Base-by-base conservation (phyloP, 495 filamentous ascomycete genomes). In the Tetracladium setigerum region DNA sequence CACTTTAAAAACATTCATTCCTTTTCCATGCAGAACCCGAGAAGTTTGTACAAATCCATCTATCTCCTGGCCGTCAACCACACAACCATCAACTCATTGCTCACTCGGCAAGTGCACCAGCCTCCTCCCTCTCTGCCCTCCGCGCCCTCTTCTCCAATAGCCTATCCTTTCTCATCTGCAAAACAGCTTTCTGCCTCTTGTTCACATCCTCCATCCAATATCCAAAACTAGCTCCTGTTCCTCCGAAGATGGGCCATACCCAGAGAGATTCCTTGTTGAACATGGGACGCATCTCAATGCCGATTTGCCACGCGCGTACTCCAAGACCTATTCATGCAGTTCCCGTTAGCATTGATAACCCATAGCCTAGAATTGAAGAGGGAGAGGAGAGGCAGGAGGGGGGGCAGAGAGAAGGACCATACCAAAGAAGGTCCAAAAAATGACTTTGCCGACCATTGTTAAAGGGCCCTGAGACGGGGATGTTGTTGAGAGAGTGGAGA, bases 401-500 rank as follows among this genome's bases (percentile, higher is more conserved):
- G 35, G 36, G 44, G 44, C 19, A 44, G 22, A 44, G 37, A 14
- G 36, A 14, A 44, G 44, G 49, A 50, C 69, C 73, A 60, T 83
- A 98, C 92, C 92, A 81, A 97, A 95, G 78, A 86, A 84, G 60
- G 79, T 78, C 92, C 92, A 98, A 80, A 96, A 95, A 67, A 95
- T 67, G 67, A 95, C 77, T 72, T 89, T 88, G 74, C 58, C 55
- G 44, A 79, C 72, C 74, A 78, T 77, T 64, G 60, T 68, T 54
- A 34, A 42, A 38, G 35, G 13, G 35, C 6, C 13, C 35, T 38
- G 13, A 16, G 13, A 38, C n/a, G n/a, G 6, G 35, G 5, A 5
- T 38, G 35, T 6, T 31, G 30, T 16, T 55, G 42, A 5, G 42
- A 16, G 30, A n/a, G 7, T 46, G 42, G 32, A n/a, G n/a, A n/a